Base-by-base conservation (phyloP, 139 green algal genomes). In the Zygnema circumcarinatum region DNA sequence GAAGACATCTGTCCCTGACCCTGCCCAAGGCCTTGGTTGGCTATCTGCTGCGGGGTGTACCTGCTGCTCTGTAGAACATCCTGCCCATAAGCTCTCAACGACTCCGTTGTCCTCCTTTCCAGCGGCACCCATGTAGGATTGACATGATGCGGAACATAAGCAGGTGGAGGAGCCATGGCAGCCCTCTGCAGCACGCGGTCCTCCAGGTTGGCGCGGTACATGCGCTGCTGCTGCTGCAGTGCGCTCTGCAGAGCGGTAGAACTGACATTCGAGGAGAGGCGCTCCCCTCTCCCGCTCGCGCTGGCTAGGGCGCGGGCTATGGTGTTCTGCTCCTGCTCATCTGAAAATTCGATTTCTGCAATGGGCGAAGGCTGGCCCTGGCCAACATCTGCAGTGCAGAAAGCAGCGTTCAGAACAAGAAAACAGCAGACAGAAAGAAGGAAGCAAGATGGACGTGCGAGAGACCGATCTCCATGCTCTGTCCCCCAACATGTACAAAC, bases 311-410 rank as follows among this genome's bases (percentile, higher is more conserved):
- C 67, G 1, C 67, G 81, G 31, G 56, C 35, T 21, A 87, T 81
- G 22, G 32, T 67, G 67, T 75, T 87, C 81, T 87, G 81, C 38
- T 87, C 81, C 67, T 87, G 81, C 67, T 87, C 81, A 47, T 87
- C 81, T 11, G 32, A 81, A 35, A 83, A 21, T 0, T 87, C 81
- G 38, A 56, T 39, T 20, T 87, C 81, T 40, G 52, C 32, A 21
- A 67, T 53, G 11, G 81, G 35, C 21, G 32, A 32, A 11, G 32
- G 22, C 20, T 87, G 29, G 25, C 35, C 54, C 2, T 75, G 25
- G 38, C 38, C 31, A n/a, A 74, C 81, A 81, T 67, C 79, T 86
- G 79, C 78, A 78, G 33, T n/a, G n/a, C n/a, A n/a, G n/a, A n/a
- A n/a, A n/a, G n/a, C 35, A 76, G n/a, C n/a, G n/a, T n/a, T n/a